These are phyloP conservation scores for Begonia fuchsioides DNA, from an alignment of 306 rosid genomes.

Conservation along the genomic window DNA sequence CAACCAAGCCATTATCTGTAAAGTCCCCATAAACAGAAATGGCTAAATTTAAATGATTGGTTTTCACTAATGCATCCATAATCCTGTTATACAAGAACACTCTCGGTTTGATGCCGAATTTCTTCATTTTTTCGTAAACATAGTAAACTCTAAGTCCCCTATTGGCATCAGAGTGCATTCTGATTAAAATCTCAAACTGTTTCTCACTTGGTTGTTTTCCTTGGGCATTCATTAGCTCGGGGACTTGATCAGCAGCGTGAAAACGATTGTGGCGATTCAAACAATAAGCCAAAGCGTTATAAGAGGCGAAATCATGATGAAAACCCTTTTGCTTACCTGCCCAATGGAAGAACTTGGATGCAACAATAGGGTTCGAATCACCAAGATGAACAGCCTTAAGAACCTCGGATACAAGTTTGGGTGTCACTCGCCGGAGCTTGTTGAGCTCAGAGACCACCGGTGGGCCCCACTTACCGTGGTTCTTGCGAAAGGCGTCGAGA, in stretches of 20 bases:
- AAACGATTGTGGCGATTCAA: constrained; percentile 42
- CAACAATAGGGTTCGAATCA: constrained; percentile 26
- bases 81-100: constrained; percentile 65
- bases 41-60: constrained; percentile 44
- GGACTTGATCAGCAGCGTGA: constrained; percentile 51
- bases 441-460: constrained; percentile 41
- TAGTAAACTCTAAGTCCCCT: constrained; percentile 59
- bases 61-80: constrained; percentile 55
- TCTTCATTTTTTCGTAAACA: constrained; percentile 65
- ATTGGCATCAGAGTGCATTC: constrained; percentile 63
- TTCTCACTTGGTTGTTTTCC: constrained; percentile 77
- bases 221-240: constrained; percentile 66
- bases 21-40: constrained; percentile 57
- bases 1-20: constrained; percentile 44
- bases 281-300: constrained; percentile 63
- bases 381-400: constrained; percentile 25
- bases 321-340: constrained; percentile 60
- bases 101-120: constrained; percentile 56
- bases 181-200: constrained; percentile 68
- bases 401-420: constrained; percentile 58
- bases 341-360: constrained; percentile 74
- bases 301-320: constrained; percentile 50
- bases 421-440: constrained; percentile 69
- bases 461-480: constrained; percentile 39
- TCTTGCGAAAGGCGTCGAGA: constrained; percentile 47